A percentile compares a stretch with the other conserved stretches of the same genome.
Evolutionary conservation across 2,329 filamentous ascomycete genomes (phyloP).

Genomic region (Talaromyces sp.): DNA sequence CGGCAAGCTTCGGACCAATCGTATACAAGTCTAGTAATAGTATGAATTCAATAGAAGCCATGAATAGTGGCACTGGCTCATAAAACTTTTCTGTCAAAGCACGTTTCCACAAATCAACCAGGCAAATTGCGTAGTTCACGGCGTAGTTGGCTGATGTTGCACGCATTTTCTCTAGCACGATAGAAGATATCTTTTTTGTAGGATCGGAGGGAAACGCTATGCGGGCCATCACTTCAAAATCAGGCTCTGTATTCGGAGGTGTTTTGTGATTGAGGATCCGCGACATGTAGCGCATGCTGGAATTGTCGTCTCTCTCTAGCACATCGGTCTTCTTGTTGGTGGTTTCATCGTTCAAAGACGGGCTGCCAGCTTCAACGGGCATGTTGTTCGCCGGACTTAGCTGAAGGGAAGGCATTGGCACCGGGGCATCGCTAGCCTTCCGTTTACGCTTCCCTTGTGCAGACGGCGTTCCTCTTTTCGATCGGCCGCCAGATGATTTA

Average conservation of each 20-base stretch:
- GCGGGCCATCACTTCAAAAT: conserved; percentile 52
- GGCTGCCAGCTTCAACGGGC: neutral
- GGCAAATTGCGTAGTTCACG: conserved; percentile 45
- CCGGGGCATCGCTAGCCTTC: conserved; percentile 47
- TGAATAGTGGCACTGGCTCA: conserved; percentile 38
- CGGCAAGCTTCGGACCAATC: conserved; percentile 33
- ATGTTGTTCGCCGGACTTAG: conserved; percentile 25
- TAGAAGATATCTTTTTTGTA: conserved; percentile 46
- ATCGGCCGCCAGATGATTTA: conserved; percentile 40
- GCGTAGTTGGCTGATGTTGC: conserved; percentile 42
- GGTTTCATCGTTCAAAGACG: conserved; percentile 19
- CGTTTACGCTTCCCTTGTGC: conserved; percentile 57
- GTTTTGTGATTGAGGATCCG: conserved; percentile 53
- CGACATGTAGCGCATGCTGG: conserved; percentile 44
- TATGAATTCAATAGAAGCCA: conserved; percentile 37
- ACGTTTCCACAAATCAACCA: conserved; percentile 53
- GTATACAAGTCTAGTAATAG: conserved; percentile 34
- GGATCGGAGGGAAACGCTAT: conserved; percentile 51
- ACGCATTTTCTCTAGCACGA: conserved; percentile 50
- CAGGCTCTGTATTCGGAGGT: conserved; percentile 43
- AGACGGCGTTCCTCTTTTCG: conserved; percentile 52
- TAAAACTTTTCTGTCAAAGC: conserved; percentile 53
- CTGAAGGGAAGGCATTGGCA: conserved; percentile 40
- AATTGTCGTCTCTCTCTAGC: conserved; percentile 17
- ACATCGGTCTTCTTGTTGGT: neutral